These are phyloP conservation scores for Apiotrichum mycotoxinovorans DNA, from an alignment of 1,284 basidiomycete species.

Conservation along the genomic window DNA sequence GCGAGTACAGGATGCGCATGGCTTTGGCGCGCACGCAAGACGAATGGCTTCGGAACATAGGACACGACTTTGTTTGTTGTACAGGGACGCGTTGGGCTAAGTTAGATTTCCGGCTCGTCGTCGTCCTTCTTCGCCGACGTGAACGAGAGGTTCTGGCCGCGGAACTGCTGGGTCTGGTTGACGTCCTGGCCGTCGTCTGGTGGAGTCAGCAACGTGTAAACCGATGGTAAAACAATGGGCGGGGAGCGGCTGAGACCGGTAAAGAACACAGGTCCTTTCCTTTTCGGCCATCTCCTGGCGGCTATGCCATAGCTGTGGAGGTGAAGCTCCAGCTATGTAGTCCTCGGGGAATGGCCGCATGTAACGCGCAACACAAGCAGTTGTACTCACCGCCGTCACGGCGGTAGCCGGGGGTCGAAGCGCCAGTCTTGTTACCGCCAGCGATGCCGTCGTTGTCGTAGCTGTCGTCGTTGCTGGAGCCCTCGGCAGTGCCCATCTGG, in stretches of 20 bases:
- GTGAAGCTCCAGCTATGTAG: too few species aligned
- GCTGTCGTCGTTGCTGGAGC: slow-evolving; percentile 7
- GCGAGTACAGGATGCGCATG: too few species aligned
- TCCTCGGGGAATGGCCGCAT: too few species aligned
- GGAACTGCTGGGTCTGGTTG: slow-evolving; percentile 14
- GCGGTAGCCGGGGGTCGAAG: slow-evolving; percentile 38
- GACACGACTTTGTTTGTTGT: too few species aligned
- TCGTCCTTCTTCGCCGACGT: slow-evolving; percentile 16
- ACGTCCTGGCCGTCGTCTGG: slow-evolving; percentile 14
- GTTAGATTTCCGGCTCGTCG: slow-evolving; percentile 24
- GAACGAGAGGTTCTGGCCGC: slow-evolving; percentile 23
- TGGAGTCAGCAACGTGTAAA: background rate
- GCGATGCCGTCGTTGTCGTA: slow-evolving; percentile 22
- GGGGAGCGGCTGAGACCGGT: too few species aligned
- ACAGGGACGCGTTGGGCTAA: background rate
- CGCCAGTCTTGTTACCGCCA: slow-evolving; percentile 32
- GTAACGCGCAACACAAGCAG: background rate
- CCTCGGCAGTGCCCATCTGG: slow-evolving; percentile 25
- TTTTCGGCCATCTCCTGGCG: too few species aligned
- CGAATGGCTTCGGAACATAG: too few species aligned
- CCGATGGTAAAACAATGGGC: too few species aligned
- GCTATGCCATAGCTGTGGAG: too few species aligned
- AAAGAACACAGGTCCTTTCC: too few species aligned
- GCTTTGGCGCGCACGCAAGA: too few species aligned
- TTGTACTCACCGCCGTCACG: slow-evolving; percentile 32